A percentile compares a stretch with the other conserved stretches of the same genome.
Evolutionary conservation across 164 flowering plant genomes (phyloP).

Genomic region (Brasenia schreberi): DNA sequence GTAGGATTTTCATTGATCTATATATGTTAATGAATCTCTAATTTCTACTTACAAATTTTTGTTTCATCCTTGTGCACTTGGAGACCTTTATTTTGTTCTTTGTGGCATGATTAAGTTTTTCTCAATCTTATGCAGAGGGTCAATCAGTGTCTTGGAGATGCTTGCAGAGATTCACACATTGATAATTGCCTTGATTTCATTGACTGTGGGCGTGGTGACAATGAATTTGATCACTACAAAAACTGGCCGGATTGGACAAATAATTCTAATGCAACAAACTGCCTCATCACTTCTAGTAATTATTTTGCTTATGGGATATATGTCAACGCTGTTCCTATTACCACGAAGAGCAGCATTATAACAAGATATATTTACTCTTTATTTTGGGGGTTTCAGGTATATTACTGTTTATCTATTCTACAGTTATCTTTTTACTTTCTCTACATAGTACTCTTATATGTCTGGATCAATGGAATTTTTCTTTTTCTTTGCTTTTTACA

Average conservation of each 20-base stretch:
- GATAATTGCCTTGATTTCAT: slow-evolving; percentile 26
- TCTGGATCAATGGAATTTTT: too few species aligned
- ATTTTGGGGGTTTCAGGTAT: slow-evolving; percentile 97
- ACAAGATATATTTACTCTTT: slow-evolving; percentile 64
- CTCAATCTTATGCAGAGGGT: slow-evolving; percentile 45
- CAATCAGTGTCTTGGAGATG: slow-evolving; percentile 71
- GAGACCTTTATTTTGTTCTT: neutral
- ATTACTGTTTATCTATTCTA: neutral
- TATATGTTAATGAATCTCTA: too few species aligned
- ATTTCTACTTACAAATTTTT: too few species aligned
- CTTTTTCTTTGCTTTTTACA: too few species aligned
- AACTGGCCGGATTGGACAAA: slow-evolving; percentile 5
- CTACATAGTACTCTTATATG: too few species aligned
- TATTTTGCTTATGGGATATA: slow-evolving; percentile 63
- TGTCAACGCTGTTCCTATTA: slow-evolving; percentile 39
- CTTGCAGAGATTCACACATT: slow-evolving; percentile 23
- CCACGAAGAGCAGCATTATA: slow-evolving; percentile 20
- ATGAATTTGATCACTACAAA: neutral
- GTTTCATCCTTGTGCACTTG: too few species aligned
- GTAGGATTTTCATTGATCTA: too few species aligned
- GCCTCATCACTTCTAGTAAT: slow-evolving; percentile 18
- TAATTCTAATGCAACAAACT: slow-evolving; percentile 22
- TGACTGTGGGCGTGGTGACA: slow-evolving; percentile 53
- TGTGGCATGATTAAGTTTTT: neutral
- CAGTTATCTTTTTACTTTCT: too few species aligned